Conservation (phyloP, 257 asterid species). For the Solanum phureja region DNA sequence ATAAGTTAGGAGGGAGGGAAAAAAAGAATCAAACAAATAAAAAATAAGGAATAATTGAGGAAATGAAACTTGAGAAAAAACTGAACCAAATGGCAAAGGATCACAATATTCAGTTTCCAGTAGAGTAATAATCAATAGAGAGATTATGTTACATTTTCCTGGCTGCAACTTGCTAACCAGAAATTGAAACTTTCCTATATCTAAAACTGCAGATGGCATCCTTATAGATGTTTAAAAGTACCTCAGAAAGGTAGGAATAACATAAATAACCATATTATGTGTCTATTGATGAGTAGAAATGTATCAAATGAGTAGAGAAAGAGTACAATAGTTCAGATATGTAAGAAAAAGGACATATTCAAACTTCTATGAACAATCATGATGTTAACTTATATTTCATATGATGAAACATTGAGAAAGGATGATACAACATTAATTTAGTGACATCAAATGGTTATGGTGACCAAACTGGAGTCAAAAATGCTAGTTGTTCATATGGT, state of each 20-base stretch:
- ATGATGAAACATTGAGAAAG: neutral
- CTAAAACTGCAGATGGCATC: neutral
- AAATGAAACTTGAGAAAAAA: neutral
- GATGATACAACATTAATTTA: neutral
- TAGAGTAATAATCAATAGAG: neutral
- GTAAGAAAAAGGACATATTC: neutral
- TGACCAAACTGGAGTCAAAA: neutral
- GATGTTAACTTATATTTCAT: neutral
- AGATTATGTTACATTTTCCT: neutral
- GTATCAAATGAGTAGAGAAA: neutral
- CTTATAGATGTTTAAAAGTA: neutral
- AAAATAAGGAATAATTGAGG: neutral
- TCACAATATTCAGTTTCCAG: neutral
- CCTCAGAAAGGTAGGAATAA: neutral
- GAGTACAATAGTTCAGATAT: neutral
- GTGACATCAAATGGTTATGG: neutral
- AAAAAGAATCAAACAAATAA: neutral
- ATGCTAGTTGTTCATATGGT: neutral
- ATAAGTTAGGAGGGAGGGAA: neutral
- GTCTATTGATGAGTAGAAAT: neutral
- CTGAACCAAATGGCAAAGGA: neutral
- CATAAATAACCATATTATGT: neutral
- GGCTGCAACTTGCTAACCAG: neutral
- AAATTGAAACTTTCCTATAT: neutral
- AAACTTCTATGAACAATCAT: neutral